phyloP scores from a whole-genome alignment of 192 early-diverging fungal genomes.

The Linnemannia schmuckeri region DNA sequence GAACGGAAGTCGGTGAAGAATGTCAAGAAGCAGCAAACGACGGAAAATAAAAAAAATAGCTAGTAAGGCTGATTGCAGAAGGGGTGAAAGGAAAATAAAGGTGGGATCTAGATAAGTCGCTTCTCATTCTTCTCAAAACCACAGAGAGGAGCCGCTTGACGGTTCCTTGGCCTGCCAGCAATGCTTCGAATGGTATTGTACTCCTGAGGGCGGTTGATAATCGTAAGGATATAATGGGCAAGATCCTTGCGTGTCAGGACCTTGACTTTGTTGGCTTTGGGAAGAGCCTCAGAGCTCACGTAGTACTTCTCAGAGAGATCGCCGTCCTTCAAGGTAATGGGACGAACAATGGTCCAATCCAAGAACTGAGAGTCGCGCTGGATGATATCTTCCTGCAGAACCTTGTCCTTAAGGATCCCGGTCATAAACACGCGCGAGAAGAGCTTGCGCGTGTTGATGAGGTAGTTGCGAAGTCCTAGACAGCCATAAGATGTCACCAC shows the following conservation, averaged over 20 bases:
- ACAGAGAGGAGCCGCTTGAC: background rate
- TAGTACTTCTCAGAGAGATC: slow-evolving; percentile 36
- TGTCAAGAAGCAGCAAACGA: background rate
- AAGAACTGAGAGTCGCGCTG: slow-evolving; percentile 36
- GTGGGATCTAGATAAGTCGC: background rate
- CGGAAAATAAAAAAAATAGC: background rate
- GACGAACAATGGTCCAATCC: slow-evolving; percentile 61
- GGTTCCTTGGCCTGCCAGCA: slow-evolving; percentile 25
- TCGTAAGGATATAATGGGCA: slow-evolving; percentile 53
- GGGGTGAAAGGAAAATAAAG: background rate
- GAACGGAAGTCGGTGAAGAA: background rate
- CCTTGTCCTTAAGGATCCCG: slow-evolving; percentile 56
- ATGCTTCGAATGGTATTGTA: slow-evolving; percentile 38
- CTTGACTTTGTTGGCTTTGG: slow-evolving; percentile 45
- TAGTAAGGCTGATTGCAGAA: too few species aligned
- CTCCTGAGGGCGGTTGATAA: slow-evolving; percentile 40
- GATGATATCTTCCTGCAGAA: slow-evolving; percentile 54
- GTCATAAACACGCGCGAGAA: slow-evolving; percentile 52
- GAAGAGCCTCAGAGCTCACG: slow-evolving; percentile 38
- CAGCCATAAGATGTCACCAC: slow-evolving; percentile 51
- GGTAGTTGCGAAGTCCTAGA: slow-evolving; percentile 38
- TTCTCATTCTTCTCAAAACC: background rate
- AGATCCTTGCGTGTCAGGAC: slow-evolving; percentile 50
- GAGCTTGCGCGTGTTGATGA: slow-evolving; percentile 38
- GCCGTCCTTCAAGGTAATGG: slow-evolving; percentile 51